Percentiles rank a stretch among this genome's conserved stretches.
Evolutionary conservation across 1,139 yeast genomes (phyloP).

Genomic region (Taphrina communis): DNA sequence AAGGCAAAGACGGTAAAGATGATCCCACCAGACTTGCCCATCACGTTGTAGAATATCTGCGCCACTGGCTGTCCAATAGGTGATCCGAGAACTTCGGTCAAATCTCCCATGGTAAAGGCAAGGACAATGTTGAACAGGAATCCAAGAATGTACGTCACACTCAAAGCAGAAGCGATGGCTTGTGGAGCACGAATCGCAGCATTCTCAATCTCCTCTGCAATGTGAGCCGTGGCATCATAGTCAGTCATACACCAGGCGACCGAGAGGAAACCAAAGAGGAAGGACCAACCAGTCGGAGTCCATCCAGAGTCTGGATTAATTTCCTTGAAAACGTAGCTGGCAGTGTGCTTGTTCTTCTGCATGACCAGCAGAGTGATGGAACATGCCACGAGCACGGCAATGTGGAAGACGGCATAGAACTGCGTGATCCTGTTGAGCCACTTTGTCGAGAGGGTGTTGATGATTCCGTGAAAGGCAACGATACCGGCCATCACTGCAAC

Average conservation of each 20-base stretch:
- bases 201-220: slow-evolving; percentile 70
- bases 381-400: slow-evolving; percentile 55
- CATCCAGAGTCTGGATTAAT: slow-evolving; percentile 51
- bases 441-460: slow-evolving; percentile 56
- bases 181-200: slow-evolving; percentile 72
- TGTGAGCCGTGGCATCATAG: slow-evolving; percentile 73
- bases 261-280: slow-evolving; percentile 66
- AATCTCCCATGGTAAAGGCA: slow-evolving; percentile 42
- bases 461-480: slow-evolving; percentile 54
- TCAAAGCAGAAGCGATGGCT: slow-evolving; percentile 64
- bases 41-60: slow-evolving; percentile 66
- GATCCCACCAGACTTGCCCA: slow-evolving; percentile 71
- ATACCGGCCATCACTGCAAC: slow-evolving; percentile 57
- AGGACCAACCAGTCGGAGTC: slow-evolving; percentile 64
- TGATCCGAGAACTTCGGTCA: slow-evolving; percentile 29
- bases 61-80: slow-evolving; percentile 53
- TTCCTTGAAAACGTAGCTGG: slow-evolving; percentile 51
- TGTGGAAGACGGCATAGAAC: slow-evolving; percentile 56
- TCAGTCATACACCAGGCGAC: slow-evolving; percentile 58
- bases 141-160: slow-evolving; percentile 58
- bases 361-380: slow-evolving; percentile 50
- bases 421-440: slow-evolving; percentile 55
- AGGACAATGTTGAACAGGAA: slow-evolving; percentile 55
- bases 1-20: slow-evolving; percentile 50
- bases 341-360: slow-evolving; percentile 50